Conservation (phyloP, 139 green algal genomes). For the Chlamydomonas sphaeroides region DNA sequence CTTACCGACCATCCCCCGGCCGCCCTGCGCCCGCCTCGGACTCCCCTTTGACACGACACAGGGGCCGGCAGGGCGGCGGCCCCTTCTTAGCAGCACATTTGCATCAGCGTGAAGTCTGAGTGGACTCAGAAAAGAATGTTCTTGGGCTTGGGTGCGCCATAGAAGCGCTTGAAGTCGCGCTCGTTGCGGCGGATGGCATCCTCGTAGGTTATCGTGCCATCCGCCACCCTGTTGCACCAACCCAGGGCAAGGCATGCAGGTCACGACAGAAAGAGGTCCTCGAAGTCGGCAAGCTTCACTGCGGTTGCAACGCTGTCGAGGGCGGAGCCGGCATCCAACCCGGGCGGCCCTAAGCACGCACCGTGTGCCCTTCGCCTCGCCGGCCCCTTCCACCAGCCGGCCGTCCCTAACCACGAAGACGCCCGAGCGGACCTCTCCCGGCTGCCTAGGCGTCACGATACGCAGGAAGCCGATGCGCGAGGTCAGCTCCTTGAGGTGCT, state of each 20-base stretch:
- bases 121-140: slow-evolving; percentile 57
- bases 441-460: slow-evolving; percentile 45
- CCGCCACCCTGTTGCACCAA: slow-evolving; percentile 69
- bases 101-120: no score
- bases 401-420: slow-evolving; percentile 50
- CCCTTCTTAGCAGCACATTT: no score
- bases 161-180: slow-evolving; percentile 60
- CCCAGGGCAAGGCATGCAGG: no score
- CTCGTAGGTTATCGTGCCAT: slow-evolving; percentile 69
- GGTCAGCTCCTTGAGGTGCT: slow-evolving; percentile 45
- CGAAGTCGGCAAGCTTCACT: no score
- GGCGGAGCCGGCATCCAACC: neutral
- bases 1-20: no score
- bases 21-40: no score
- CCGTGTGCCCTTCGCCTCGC: slow-evolving; percentile 48
- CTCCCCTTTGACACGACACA: no score
- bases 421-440: slow-evolving; percentile 37
- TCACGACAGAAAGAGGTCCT: no score
- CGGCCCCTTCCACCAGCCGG: slow-evolving; percentile 36
- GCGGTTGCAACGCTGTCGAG: no score
- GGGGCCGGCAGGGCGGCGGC: no score
- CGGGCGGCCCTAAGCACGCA: no score
- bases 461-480: slow-evolving; percentile 49
- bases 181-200: slow-evolving; percentile 63
- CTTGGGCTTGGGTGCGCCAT: slow-evolving; percentile 45